Evolutionary conservation across 352 stramenopile genomes (phyloP).

Genomic region (Globisporangium sylvaticum): DNA sequence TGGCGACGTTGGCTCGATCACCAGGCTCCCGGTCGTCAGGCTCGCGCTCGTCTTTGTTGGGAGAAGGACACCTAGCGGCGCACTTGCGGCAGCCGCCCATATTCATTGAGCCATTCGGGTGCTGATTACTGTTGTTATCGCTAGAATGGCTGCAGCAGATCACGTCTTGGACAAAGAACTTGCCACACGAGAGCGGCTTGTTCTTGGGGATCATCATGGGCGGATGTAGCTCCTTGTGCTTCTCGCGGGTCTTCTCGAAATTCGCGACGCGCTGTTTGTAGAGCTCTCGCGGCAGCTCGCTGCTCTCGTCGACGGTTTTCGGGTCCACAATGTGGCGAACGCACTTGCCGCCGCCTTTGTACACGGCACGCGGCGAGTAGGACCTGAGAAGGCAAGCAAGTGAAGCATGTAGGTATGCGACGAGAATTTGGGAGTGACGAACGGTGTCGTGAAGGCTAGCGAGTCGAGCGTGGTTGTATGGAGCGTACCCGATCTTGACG

Average conservation of each 20-base stretch:
- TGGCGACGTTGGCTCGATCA: conserved; percentile 14
- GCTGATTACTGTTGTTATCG: conserved; percentile 9
- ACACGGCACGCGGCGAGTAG: conserved; percentile 47
- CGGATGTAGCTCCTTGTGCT: conserved; percentile 66
- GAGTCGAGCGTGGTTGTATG: background rate
- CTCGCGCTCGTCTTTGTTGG: conserved; percentile 16
- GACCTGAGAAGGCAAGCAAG: conserved; percentile 17
- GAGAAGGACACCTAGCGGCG: conserved; percentile 21
- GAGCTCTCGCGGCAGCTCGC: conserved; percentile 30
- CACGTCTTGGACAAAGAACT: conserved; percentile 58
- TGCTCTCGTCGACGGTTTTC: conserved; percentile 12
- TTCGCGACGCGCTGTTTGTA: conserved; percentile 44
- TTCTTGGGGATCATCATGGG: conserved; percentile 53
- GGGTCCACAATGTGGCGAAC: conserved; percentile 26
- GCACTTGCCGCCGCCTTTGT: conserved; percentile 55
- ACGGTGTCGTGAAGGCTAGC: background rate
- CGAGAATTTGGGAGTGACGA: background rate
- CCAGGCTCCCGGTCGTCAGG: background rate
- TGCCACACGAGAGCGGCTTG: conserved; percentile 51
- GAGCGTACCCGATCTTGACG: conserved; percentile 42
- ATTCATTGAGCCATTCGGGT: background rate
- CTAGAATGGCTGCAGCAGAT: conserved; percentile 18
- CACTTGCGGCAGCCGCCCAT: conserved; percentile 25
- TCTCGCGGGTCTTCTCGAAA: conserved; percentile 54
- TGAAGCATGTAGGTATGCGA: background rate